phyloP scores from a whole-genome alignment of 805 yeast species.

The Metschnikowia matae region DNA sequence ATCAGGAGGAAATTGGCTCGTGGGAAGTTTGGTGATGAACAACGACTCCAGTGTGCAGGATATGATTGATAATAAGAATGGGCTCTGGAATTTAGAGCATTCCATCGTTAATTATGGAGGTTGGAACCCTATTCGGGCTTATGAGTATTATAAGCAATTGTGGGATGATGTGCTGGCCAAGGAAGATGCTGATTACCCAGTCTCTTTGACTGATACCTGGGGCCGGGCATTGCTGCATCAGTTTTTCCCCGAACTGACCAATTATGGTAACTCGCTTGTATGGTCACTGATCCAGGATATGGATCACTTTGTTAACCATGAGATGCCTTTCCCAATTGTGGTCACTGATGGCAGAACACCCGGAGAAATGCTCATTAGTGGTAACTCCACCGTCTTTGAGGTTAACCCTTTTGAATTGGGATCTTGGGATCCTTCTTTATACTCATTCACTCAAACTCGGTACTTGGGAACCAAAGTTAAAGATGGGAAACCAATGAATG shows the following conservation, averaged over 20 bases:
- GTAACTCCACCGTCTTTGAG: constrained; percentile 39
- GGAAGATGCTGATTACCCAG: constrained; percentile 34
- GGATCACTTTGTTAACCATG: constrained; percentile 24
- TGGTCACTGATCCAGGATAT: constrained; percentile 30
- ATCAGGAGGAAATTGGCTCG: constrained; percentile 54
- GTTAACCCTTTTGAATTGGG: constrained; percentile 52
- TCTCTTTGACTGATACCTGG: constrained; percentile 41
- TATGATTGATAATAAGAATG: constrained; percentile 21
- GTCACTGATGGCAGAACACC: constrained; percentile 39
- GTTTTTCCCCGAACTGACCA: constrained; percentile 28
- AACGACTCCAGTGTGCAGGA: constrained; percentile 52
- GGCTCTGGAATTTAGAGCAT: constrained; percentile 35
- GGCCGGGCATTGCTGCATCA: constrained; percentile 40
- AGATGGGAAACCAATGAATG: constrained; percentile 51
- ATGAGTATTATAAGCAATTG: constrained; percentile 24
- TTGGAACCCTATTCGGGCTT: constrained; percentile 22
- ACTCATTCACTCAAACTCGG: constrained; percentile 59
- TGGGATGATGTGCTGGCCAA: constrained; percentile 28
- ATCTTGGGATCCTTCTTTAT: constrained; percentile 78
- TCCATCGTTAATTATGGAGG: constrained; percentile 20
- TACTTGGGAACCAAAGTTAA: constrained; percentile 66
- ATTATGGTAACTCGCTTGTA: constrained; percentile 26
- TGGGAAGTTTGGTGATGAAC: constrained; percentile 57
- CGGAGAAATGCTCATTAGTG: constrained; percentile 24
- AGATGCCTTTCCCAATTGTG: constrained; percentile 40